phyloP scores from a whole-genome alignment of 2,329 filamentous ascomycete genomes.

The Fusarium globosum region DNA sequence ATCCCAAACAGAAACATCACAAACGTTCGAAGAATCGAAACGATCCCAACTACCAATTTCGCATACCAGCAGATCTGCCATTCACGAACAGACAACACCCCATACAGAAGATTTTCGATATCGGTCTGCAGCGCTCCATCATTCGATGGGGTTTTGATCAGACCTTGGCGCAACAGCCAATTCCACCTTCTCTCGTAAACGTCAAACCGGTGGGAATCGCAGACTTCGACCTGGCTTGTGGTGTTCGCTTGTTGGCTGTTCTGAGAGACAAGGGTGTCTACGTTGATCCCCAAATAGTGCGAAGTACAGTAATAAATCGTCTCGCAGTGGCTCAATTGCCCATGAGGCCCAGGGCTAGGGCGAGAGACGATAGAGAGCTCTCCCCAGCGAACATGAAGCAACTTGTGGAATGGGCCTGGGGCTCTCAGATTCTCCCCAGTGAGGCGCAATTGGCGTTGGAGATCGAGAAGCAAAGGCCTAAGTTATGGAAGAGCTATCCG shows the following conservation, averaged over 20 bases:
- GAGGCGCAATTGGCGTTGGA: conserved; percentile 39
- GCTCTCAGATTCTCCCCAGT: conserved; percentile 46
- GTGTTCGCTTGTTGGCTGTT: conserved; percentile 51
- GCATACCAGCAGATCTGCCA: conserved; percentile 56
- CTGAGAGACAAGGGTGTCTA: conserved; percentile 51
- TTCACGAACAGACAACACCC: conserved; percentile 58
- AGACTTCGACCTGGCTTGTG: conserved; percentile 50
- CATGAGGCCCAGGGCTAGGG: conserved; percentile 43
- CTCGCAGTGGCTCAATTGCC: conserved; percentile 47
- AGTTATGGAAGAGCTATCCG: conserved; percentile 47
- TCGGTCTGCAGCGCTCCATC: conserved; percentile 53
- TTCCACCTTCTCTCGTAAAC: conserved; percentile 14
- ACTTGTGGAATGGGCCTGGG: conserved; percentile 52
- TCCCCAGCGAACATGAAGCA: conserved; percentile 46
- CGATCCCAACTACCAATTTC: conserved; percentile 13
- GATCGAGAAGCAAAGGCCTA: conserved; percentile 46
- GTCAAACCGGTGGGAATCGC: conserved; percentile 21
- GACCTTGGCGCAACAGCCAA: conserved; percentile 43
- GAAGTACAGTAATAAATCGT: conserved; percentile 44
- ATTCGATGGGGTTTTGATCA: conserved; percentile 60
- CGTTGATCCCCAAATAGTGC: conserved; percentile 49
- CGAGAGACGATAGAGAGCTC: conserved; percentile 48
- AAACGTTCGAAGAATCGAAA: neutral
- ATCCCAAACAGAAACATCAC: neutral
- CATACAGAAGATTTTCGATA: conserved; percentile 58